Conservation (phyloP, 2,329 filamentous ascomycete species). For the Neonectria faginata region DNA sequence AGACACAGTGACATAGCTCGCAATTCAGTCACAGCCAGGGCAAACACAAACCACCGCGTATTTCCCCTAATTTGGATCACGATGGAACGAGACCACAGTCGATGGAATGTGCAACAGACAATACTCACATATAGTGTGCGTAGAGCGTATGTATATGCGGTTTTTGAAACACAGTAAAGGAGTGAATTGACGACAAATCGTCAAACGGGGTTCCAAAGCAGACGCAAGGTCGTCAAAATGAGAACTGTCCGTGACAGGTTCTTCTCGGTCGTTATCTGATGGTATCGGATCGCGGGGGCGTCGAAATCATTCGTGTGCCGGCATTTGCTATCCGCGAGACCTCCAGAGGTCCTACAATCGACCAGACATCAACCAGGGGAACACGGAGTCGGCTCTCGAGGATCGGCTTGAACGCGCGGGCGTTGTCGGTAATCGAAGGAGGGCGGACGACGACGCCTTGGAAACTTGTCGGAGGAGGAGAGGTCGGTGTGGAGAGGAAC, state of each 20-base stretch:
- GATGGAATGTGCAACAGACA: background rate
- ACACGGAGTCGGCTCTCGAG: constrained; percentile 40
- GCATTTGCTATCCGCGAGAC: constrained; percentile 50
- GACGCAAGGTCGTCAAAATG: constrained; percentile 44
- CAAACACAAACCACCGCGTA: no score
- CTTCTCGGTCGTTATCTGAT: constrained; percentile 33
- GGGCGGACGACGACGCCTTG: constrained; percentile 50
- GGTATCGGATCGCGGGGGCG: constrained; percentile 34
- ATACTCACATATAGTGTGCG: constrained; percentile 47
- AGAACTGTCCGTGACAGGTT: constrained; percentile 39
- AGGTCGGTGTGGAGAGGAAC: constrained; percentile 45
- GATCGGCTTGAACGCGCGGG: constrained; percentile 41
- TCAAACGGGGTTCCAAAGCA: constrained; percentile 49
- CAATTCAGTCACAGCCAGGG: no score
- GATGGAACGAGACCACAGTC: background rate
- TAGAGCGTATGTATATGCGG: constrained; percentile 47
- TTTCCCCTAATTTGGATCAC: background rate
- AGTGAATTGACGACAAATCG: constrained; percentile 62
- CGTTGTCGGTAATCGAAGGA: constrained; percentile 49
- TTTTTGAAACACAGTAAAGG: constrained; percentile 51
- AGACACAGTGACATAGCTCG: background rate
- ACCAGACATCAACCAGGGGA: constrained; percentile 42
- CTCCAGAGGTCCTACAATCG: constrained; percentile 47
- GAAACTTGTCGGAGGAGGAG: constrained; percentile 48
- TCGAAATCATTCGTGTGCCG: constrained; percentile 48